A percentile compares a stretch with the other conserved stretches of the same genome.
These are phyloP conservation scores for Bryoerythrophyllum caledonicum DNA, from an alignment of 225 moss, liverwort and hornwort genomes.

Conservation along the genomic window DNA sequence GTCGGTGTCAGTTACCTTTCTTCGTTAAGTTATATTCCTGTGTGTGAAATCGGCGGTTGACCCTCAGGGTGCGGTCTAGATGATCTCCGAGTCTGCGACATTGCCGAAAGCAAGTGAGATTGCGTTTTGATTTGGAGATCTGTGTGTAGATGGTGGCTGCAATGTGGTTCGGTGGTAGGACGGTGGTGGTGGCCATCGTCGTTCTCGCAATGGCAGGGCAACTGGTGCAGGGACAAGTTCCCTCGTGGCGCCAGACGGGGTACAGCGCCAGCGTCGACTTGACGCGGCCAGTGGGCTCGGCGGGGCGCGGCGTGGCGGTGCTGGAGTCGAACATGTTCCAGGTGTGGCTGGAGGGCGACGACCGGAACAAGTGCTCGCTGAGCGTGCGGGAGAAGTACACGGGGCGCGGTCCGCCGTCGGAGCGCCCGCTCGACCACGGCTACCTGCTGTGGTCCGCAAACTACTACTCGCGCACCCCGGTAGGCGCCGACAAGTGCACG, in stretches of 20 bases:
- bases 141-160: not conserved
- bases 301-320: not conserved
- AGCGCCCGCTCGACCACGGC: not conserved
- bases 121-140: not conserved
- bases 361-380: conserved; percentile 11
- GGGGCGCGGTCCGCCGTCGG: not conserved
- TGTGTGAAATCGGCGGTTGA: not conserved
- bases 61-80: not conserved
- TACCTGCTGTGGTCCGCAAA: conserved; percentile 19
- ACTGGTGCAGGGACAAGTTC: not conserved
- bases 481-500: conserved; percentile 4
- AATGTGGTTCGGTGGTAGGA: not conserved
- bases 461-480: not conserved
- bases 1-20: not conserved
- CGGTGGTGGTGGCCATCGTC: not conserved
- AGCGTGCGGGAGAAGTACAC: conserved; percentile 19
- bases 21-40: not conserved
- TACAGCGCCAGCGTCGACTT: conserved; percentile 13
- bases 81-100: not conserved
- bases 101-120: too few species aligned
- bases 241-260: not conserved
- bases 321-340: not conserved
- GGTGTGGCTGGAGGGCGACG: conserved; percentile 12
- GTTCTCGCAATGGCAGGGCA: not conserved
- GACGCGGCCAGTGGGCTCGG: not conserved